A percentile compares a stretch with the other conserved stretches of the same genome.
These are phyloP conservation scores for Phytopythium kandeliae DNA, from an alignment of 352 stramenopile genomes.

Conservation along the genomic window DNA sequence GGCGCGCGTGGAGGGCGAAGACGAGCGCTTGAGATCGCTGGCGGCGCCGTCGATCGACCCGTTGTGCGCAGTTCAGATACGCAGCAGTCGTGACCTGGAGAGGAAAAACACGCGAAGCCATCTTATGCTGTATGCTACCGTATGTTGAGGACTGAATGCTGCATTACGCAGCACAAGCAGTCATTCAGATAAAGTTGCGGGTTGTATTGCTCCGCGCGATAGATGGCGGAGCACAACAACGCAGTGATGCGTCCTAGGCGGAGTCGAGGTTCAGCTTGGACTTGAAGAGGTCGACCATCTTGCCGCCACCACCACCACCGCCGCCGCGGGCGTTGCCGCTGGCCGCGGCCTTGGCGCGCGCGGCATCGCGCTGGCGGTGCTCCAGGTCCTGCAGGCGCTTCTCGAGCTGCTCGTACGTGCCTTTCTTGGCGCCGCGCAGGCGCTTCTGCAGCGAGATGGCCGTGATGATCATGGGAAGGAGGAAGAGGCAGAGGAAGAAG, in stretches of 20 bases:
- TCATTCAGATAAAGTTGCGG: too few species aligned
- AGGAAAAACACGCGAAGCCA: too few species aligned
- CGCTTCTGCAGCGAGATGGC: constrained; percentile 75
- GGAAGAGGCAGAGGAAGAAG: constrained; percentile 69
- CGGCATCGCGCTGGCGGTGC: constrained; percentile 15
- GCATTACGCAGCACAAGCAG: too few species aligned
- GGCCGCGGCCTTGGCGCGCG: not conserved
- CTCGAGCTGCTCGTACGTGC: constrained; percentile 76
- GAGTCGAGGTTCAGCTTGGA: constrained; percentile 36
- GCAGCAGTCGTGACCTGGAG: too few species aligned
- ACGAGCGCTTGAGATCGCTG: not conserved
- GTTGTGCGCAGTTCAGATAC: too few species aligned
- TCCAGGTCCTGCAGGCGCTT: constrained; percentile 62
- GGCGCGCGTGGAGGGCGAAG: not conserved
- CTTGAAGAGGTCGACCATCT: constrained; percentile 38
- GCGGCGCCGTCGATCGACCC: too few species aligned
- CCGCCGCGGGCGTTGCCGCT: not conserved
- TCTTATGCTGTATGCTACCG: too few species aligned
- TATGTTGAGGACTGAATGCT: too few species aligned
- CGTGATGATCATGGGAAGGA: constrained; percentile 67
- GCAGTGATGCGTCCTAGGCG: not conserved
- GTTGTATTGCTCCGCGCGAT: too few species aligned
- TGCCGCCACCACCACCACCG: constrained; percentile 7
- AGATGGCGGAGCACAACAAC: too few species aligned
- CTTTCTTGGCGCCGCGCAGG: constrained; percentile 67